Conservation (phyloP, 75 land plant genomes). For the Gnetum montanum region DNA sequence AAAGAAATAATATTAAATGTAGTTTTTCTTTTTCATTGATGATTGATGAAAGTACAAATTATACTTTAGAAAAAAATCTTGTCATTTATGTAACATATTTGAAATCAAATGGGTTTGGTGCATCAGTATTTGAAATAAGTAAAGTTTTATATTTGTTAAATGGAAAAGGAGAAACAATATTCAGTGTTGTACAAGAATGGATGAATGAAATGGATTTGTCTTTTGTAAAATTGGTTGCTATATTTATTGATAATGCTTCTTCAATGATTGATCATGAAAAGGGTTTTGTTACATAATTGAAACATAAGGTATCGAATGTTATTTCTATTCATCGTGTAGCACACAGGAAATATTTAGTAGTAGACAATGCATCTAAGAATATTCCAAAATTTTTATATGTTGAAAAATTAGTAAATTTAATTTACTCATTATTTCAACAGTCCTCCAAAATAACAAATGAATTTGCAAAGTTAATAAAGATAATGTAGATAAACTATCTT, state of each 20-base stretch:
- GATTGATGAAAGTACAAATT: background rate
- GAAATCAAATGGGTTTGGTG: background rate
- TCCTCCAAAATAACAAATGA: slow-evolving; percentile 1
- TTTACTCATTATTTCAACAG: slow-evolving; percentile 10
- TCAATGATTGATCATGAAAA: background rate
- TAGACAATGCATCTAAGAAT: background rate
- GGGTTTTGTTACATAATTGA: background rate
- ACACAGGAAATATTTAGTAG: background rate
- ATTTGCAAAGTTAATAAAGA: slow-evolving; percentile 4
- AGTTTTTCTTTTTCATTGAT: background rate
- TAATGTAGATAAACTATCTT: slow-evolving; percentile 5
- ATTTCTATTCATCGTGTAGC: background rate
- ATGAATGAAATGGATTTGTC: background rate
- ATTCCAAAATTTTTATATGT: background rate
- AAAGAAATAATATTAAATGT: background rate
- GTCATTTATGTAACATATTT: background rate
- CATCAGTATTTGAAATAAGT: background rate
- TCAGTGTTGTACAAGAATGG: background rate
- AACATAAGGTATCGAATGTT: background rate
- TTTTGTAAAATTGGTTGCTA: background rate
- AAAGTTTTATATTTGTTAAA: background rate
- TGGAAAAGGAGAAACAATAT: background rate
- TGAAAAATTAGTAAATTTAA: background rate
- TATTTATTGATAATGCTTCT: background rate
- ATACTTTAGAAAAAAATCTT: background rate